Evolutionary conservation across 73 alveolate species (phyloP), one percentile per base, ranked within the genome.

Genomic region (Blepharisma japonicum): DNA sequence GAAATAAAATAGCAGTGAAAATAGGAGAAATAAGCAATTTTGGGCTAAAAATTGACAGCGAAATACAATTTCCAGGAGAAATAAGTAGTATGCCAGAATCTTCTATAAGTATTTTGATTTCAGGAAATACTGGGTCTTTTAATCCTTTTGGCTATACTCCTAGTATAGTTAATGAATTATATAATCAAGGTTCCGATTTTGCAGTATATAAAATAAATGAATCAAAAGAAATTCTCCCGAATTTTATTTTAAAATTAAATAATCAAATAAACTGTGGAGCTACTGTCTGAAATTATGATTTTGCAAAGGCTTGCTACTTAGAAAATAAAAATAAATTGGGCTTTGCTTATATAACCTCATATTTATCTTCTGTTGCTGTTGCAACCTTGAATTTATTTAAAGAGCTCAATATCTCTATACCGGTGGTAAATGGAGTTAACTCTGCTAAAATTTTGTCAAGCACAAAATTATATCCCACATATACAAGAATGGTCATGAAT

Each of bases 61-160:
- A 32, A 32, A 32, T 32, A 32, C 42, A 32, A 32, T 32, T 32
- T 32, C 42, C 42, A 32, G 42, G 42, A 32, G 42, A 32, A 32
- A 32, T 32, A 32, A 32, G 42, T 32, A 32, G 5, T 32, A 32
- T 32, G 42, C 42, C 42, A 32, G 42, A 32, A 32, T 32, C 42
- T 32, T 32, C 42, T 32, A 32, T 32, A 32, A 32, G 42, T 32
- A 32, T 32, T 32, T 32, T 0, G 42, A 61, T 61, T 20, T 61
- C 74, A 20, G 74, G 47, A 9, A 61, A 61, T 61, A 61, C 48
- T 14, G 74, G 74, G 74, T 18, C 47, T 25, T 61, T 61, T 20
- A 61, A 61, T 25, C 74, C 74, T 2, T 9, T 9, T 25, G 74
- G 49, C 47, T 4, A 53, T 53, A 1, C 48, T 20, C 3, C 39